A percentile compares a stretch with the other conserved stretches of the same genome.
These are phyloP conservation scores for Pleurotus salmoneostramineus DNA, from an alignment of 768 basidiomycete genomes.

Conservation along the genomic window DNA sequence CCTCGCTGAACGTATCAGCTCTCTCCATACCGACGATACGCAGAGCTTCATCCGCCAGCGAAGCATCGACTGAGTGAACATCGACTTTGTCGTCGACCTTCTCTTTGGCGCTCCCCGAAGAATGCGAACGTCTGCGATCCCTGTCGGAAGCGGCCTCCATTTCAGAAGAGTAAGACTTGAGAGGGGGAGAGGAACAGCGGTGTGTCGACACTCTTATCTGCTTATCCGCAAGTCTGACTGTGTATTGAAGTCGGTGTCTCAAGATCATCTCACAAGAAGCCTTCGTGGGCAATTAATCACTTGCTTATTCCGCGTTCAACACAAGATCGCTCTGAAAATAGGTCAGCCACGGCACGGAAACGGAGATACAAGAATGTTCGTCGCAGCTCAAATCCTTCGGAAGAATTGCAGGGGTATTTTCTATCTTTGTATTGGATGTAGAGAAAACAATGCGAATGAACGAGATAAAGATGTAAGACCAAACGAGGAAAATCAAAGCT, in stretches of 20 bases:
- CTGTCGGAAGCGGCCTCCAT: too few relatives aligned
- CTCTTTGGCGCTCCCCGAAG: constrained; percentile 9
- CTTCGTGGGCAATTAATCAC: background rate
- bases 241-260: background rate
- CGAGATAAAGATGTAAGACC: constrained; percentile 6
- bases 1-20: constrained; percentile 51
- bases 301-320: background rate
- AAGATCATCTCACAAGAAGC: background rate
- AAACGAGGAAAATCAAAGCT: constrained; percentile 44
- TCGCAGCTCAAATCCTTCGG: background rate
- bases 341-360: background rate
- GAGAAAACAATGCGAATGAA: constrained; percentile 6
- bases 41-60: constrained; percentile 57
- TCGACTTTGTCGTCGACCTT: constrained; percentile 29
- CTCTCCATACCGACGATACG: constrained; percentile 53
- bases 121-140: background rate
- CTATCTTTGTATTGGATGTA: constrained; percentile 9
- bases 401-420: background rate
- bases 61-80: constrained; percentile 26
- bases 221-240: background rate
- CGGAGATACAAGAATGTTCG: background rate
- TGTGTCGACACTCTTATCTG: background rate
- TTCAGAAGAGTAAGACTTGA: background rate
- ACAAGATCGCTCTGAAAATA: background rate
- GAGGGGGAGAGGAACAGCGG: background rate